Evolutionary conservation across 495 filamentous ascomycete species (phyloP).

Genomic region (Cercophora samala): DNA sequence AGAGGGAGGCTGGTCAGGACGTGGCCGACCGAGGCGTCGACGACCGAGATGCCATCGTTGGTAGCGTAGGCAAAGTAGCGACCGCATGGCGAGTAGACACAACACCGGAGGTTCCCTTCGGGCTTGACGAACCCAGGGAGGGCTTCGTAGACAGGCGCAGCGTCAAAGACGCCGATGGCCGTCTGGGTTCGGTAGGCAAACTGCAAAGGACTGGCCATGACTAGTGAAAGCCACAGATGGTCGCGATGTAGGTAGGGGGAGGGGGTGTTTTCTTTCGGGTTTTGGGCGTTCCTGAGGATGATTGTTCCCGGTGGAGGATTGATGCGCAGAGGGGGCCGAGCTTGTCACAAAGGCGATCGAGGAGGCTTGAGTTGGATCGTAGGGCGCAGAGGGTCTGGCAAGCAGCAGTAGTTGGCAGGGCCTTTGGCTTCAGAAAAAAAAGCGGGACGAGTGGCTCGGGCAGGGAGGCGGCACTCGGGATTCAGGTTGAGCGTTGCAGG

Average conservation of each 20-base stretch:
- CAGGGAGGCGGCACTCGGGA: slow-evolving; percentile 2
- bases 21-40: slow-evolving; percentile 77
- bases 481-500: not conserved
- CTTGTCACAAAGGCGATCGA: not conserved
- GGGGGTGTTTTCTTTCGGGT: slow-evolving; percentile 10
- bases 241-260: slow-evolving; percentile 29
- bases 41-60: slow-evolving; percentile 77
- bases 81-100: slow-evolving; percentile 89
- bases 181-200: slow-evolving; percentile 95
- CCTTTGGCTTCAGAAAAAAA: not conserved
- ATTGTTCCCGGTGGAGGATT: not conserved
- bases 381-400: not conserved
- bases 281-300: slow-evolving; percentile 7
- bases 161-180: slow-evolving; percentile 89
- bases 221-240: slow-evolving; percentile 74
- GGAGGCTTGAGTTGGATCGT: not conserved
- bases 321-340: not conserved
- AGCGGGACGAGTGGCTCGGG: slow-evolving; percentile 7
- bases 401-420: not conserved
- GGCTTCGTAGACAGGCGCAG: slow-evolving; percentile 79
- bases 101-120: slow-evolving; percentile 91
- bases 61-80: slow-evolving; percentile 95
- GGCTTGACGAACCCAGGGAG: slow-evolving; percentile 84
- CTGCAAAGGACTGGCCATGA: slow-evolving; percentile 87
- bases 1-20: slow-evolving; percentile 70